phyloP scores from a whole-genome alignment of 169 alveolate species.

The Cryptosporidium meleagridis region DNA sequence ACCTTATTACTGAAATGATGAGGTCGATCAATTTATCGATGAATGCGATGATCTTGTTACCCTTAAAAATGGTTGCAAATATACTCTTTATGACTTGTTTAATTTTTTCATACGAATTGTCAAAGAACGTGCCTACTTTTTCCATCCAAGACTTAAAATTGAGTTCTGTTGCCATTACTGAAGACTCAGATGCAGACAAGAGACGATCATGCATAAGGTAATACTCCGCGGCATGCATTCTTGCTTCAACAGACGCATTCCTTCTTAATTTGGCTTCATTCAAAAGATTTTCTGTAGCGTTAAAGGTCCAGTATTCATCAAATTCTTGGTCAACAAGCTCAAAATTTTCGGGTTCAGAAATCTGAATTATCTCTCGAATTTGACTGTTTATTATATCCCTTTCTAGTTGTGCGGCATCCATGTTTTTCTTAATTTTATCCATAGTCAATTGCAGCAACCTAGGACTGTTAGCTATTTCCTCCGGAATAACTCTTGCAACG shows the following conservation, averaged over 20 bases:
- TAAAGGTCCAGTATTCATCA: slow-evolving; percentile 1
- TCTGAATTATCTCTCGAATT: background rate
- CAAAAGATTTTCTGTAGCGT: background rate
- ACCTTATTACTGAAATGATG: slow-evolving; percentile 28
- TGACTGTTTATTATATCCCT: slow-evolving; percentile 12
- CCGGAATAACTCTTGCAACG: slow-evolving; percentile 43
- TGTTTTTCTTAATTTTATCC: slow-evolving; percentile 2
- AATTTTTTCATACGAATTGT: slow-evolving; percentile 37
- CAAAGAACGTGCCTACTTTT: slow-evolving; percentile 48
- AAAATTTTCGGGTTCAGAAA: slow-evolving; percentile 9
- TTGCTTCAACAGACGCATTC: background rate
- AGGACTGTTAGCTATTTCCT: slow-evolving; percentile 40
- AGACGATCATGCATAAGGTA: slow-evolving; percentile 20
- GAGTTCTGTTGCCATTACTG: slow-evolving; percentile 37
- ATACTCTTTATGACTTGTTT: slow-evolving; percentile 25
- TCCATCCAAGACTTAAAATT: slow-evolving; percentile 57
- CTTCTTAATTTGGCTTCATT: background rate
- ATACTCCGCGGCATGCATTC: background rate
- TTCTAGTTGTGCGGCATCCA: slow-evolving; percentile 13
- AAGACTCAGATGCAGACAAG: slow-evolving; percentile 23
- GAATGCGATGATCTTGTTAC: slow-evolving; percentile 33
- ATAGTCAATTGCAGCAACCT: slow-evolving; percentile 15
- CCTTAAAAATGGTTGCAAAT: slow-evolving; percentile 31
- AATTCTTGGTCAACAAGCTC: slow-evolving; percentile 5
- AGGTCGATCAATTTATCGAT: slow-evolving; percentile 48